These are phyloP conservation scores for Alloteropsis semialata DNA, from an alignment of 176 grass and related monocot species.

Conservation along the genomic window DNA sequence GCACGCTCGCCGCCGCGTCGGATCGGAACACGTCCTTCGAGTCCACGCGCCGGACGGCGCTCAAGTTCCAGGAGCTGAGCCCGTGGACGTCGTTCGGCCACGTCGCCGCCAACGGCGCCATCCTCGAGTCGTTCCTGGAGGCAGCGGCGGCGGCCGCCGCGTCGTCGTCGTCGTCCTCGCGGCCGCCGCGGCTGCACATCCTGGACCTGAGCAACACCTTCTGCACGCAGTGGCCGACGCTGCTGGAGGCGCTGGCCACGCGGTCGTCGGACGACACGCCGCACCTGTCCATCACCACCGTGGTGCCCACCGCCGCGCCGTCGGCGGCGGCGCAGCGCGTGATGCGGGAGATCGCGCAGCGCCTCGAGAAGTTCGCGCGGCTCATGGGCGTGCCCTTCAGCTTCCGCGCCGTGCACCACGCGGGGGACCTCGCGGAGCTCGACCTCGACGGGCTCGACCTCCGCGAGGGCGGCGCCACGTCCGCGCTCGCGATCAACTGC, in stretches of 20 bases:
- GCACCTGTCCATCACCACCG: slow-evolving; percentile 82
- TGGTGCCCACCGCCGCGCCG: slow-evolving; percentile 45
- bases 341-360: slow-evolving; percentile 75
- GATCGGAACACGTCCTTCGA: slow-evolving; percentile 79
- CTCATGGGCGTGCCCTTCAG: slow-evolving; percentile 91
- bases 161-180: neutral
- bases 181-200: slow-evolving; percentile 68
- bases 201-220: slow-evolving; percentile 95
- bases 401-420: slow-evolving; percentile 76
- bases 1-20: slow-evolving; percentile 56
- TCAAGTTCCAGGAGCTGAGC: slow-evolving; percentile 90
- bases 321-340: slow-evolving; percentile 59
- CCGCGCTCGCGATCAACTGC: slow-evolving; percentile 74
- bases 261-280: slow-evolving; percentile 85
- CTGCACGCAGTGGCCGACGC: slow-evolving; percentile 98
- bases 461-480: slow-evolving; percentile 20
- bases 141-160: neutral
- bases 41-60: slow-evolving; percentile 69
- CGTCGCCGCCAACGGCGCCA: slow-evolving; percentile 88
- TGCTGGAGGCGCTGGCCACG: slow-evolving; percentile 84
- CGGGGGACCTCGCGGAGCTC: slow-evolving; percentile 62
- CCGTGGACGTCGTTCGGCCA: slow-evolving; percentile 91
- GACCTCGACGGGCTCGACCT: slow-evolving; percentile 70
- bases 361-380: slow-evolving; percentile 94
- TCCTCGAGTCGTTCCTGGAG: slow-evolving; percentile 83